phyloP scores from a whole-genome alignment of 106 monocot species.

The Acorus gramineus region DNA sequence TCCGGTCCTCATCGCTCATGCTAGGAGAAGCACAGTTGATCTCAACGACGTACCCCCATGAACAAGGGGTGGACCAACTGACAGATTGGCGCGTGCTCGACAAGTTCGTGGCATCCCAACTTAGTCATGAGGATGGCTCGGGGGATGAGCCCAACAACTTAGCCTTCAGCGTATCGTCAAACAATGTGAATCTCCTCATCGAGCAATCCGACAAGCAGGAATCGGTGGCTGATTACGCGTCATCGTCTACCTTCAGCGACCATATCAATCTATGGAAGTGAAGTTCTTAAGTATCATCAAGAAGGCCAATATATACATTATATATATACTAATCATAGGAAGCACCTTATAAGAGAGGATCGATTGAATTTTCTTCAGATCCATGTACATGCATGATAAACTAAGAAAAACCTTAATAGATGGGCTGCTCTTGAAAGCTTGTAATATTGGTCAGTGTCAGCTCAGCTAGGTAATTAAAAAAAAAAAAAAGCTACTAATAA shows the following conservation, averaged over 20 bases:
- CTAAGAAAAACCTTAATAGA: not conserved
- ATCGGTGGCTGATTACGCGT: slow-evolving; percentile 22
- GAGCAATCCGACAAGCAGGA: slow-evolving; percentile 21
- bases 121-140: slow-evolving; percentile 38
- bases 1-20: slow-evolving; percentile 2
- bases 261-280: slow-evolving; percentile 53
- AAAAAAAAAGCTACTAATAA: not conserved
- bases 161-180: no score
- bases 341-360: not conserved
- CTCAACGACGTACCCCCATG: not conserved
- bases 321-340: not conserved
- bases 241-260: slow-evolving; percentile 41
- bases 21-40: slow-evolving; percentile 2
- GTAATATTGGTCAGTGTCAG: not conserved
- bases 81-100: slow-evolving; percentile 75
- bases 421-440: not conserved
- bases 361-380: not conserved
- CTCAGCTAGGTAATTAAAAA: not conserved
- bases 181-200: not conserved
- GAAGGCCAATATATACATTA: not conserved
- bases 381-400: slow-evolving; percentile 16
- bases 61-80: slow-evolving; percentile 27
- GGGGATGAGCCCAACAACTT: not conserved
- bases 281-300: slow-evolving; percentile 3
- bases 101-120: slow-evolving; percentile 77